A percentile compares a stretch with the other conserved stretches of the same genome.
These are phyloP conservation scores for Saksenaea vasiformis DNA, from an alignment of 371 early-diverging fungal genomes.

Conservation along the genomic window DNA sequence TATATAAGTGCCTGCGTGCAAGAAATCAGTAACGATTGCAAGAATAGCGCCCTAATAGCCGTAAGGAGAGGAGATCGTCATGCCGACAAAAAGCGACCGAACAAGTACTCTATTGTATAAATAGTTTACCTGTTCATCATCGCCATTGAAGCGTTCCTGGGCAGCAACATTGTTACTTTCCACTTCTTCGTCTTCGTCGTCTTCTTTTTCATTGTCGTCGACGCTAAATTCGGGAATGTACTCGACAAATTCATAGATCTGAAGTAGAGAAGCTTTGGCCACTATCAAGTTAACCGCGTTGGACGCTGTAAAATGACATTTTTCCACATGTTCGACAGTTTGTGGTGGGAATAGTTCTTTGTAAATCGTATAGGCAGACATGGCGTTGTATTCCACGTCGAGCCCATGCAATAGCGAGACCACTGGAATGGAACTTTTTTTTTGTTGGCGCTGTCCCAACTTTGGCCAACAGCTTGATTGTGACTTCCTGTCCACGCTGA, in stretches of 20 bases:
- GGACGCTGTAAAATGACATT: conserved; percentile 74
- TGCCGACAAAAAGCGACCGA: background rate
- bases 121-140: conserved; percentile 31
- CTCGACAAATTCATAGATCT: conserved; percentile 79
- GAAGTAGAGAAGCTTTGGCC: conserved; percentile 74
- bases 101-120: background rate
- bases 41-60: background rate
- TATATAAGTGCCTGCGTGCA: conserved; percentile 39
- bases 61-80: background rate
- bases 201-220: conserved; percentile 15
- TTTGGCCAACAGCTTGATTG: too few relatives aligned
- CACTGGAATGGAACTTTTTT: too few relatives aligned
- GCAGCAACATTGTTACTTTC: conserved; percentile 10
- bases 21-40: background rate
- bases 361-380: conserved; percentile 71
- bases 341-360: conserved; percentile 83
- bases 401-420: background rate
- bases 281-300: conserved; percentile 77
- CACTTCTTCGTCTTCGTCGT: conserved; percentile 14
- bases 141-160: conserved; percentile 25
- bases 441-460: too few relatives aligned
- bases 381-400: conserved; percentile 10
- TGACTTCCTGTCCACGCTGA: too few relatives aligned
- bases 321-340: conserved; percentile 74
- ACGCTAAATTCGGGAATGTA: conserved; percentile 45